Percentiles rank a stretch among this genome's conserved stretches.
Evolutionary conservation across 75 land plant species (phyloP).

Genomic region (Larix kaempferi): DNA sequence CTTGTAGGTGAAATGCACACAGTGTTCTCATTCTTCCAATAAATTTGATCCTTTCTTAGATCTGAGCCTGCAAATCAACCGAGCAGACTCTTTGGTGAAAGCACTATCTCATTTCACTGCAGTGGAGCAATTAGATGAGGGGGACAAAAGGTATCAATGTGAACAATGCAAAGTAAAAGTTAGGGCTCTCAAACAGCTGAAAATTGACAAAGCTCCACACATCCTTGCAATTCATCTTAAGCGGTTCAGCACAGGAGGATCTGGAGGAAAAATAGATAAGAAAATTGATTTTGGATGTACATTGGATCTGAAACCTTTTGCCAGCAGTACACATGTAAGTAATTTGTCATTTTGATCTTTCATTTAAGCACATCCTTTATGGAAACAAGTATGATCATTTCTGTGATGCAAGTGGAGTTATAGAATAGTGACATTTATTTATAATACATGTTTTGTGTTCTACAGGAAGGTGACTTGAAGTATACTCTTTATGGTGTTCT

Average conservation of each 20-base stretch:
- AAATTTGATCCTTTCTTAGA: slow-evolving; percentile 90
- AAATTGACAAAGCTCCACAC: slow-evolving; percentile 72
- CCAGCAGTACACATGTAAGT: slow-evolving; percentile 71
- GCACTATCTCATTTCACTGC: slow-evolving; percentile 71
- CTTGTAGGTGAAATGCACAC: slow-evolving; percentile 78
- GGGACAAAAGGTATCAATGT: slow-evolving; percentile 70
- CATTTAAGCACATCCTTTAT: not conserved
- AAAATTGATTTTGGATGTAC: slow-evolving; percentile 70
- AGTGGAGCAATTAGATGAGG: slow-evolving; percentile 73
- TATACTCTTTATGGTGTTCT: slow-evolving; percentile 90
- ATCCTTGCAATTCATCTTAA: slow-evolving; percentile 92
- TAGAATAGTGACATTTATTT: not conserved
- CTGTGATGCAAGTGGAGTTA: not conserved
- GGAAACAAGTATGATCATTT: not conserved
- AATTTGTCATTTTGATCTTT: not conserved
- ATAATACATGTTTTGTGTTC: not conserved
- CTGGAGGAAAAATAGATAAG: slow-evolving; percentile 77
- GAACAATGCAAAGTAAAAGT: slow-evolving; percentile 82
- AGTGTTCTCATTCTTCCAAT: slow-evolving; percentile 74
- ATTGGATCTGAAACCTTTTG: slow-evolving; percentile 81
- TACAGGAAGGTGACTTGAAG: slow-evolving; percentile 62
- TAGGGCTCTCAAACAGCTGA: slow-evolving; percentile 79
- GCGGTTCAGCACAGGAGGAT: slow-evolving; percentile 58
- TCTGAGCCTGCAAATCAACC: slow-evolving; percentile 79
- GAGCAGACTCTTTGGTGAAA: slow-evolving; percentile 76